Conservation (phyloP, 371 early-diverging fungal genomes). For the Spraguea lophii region DNA sequence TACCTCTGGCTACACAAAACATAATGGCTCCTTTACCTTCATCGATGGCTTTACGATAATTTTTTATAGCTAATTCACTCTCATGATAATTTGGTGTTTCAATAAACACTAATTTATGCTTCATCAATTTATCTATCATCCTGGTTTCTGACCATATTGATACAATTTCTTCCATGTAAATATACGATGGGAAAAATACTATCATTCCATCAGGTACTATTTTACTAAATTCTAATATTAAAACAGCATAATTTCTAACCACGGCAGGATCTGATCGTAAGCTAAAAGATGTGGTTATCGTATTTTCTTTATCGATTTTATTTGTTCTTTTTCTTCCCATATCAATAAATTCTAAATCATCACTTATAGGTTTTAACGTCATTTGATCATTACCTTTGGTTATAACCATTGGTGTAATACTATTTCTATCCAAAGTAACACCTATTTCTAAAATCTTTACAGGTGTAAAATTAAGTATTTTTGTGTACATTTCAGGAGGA, state of each 20-base stretch:
- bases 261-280: slow-evolving; percentile 90
- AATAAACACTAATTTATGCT: slow-evolving; percentile 85
- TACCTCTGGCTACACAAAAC: slow-evolving; percentile 96
- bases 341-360: neutral
- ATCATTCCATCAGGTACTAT: slow-evolving; percentile 92
- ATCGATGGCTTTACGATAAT: slow-evolving; percentile 80
- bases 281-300: slow-evolving; percentile 78
- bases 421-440: slow-evolving; percentile 70
- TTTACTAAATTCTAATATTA: slow-evolving; percentile 73
- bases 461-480: slow-evolving; percentile 66
- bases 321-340: neutral
- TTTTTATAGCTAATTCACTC: slow-evolving; percentile 73
- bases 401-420: slow-evolving; percentile 70
- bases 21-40: slow-evolving; percentile 91
- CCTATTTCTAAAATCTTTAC: slow-evolving; percentile 60
- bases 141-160: slow-evolving; percentile 83
- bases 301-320: slow-evolving; percentile 18
- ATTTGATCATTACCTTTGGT: slow-evolving; percentile 47
- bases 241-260: slow-evolving; percentile 90
- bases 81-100: slow-evolving; percentile 97
- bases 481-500: slow-evolving; percentile 93
- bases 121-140: slow-evolving; percentile 55
- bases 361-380: slow-evolving; percentile 19
- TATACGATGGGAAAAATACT: slow-evolving; percentile 90
- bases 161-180: slow-evolving; percentile 94